Conservation (phyloP, 2,329 filamentous ascomycete genomes). For the Xylaria sp. region DNA sequence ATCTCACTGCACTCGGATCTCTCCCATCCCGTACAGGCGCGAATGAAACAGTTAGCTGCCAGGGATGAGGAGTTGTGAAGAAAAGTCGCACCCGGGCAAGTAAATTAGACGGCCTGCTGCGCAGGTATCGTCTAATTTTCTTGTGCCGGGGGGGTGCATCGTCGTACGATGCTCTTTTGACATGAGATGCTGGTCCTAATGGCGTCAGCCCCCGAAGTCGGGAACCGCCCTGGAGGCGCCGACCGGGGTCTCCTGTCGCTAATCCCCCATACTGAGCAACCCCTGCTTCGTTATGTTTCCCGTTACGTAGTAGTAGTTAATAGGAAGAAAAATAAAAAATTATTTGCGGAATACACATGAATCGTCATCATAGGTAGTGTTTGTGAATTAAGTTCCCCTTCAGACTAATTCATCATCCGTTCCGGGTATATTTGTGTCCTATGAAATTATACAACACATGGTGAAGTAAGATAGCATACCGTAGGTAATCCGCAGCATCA, state of each 20-base stretch:
- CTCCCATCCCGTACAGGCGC: constrained; percentile 26
- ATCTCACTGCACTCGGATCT: constrained; percentile 48
- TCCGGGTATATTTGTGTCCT: neutral
- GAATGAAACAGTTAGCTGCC: constrained; percentile 34
- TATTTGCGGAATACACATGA: neutral
- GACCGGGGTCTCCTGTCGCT: constrained; percentile 17
- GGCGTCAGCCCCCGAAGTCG: constrained; percentile 25
- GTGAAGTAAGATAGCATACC: neutral
- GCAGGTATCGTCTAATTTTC: constrained; percentile 19
- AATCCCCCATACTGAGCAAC: constrained; percentile 21
- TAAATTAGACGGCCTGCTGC: constrained; percentile 27
- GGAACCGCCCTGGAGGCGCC: constrained; percentile 27
- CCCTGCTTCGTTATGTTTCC: constrained; percentile 35
- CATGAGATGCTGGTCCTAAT: constrained; percentile 48
- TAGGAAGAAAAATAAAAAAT: constrained; percentile 32
- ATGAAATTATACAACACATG: neutral
- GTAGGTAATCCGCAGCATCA: neutral
- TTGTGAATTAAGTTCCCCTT: constrained; percentile 7
- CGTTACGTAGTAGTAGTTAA: constrained; percentile 38
- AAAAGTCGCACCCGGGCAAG: constrained; percentile 36
- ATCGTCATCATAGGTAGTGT: neutral
- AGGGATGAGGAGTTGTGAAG: constrained; percentile 38
- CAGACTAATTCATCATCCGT: neutral
- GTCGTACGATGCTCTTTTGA: constrained; percentile 35
- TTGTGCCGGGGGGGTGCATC: constrained; percentile 1